Evolutionary conservation across 176 grass and related monocot species (phyloP).

Genomic region (Lolium perenne): DNA sequence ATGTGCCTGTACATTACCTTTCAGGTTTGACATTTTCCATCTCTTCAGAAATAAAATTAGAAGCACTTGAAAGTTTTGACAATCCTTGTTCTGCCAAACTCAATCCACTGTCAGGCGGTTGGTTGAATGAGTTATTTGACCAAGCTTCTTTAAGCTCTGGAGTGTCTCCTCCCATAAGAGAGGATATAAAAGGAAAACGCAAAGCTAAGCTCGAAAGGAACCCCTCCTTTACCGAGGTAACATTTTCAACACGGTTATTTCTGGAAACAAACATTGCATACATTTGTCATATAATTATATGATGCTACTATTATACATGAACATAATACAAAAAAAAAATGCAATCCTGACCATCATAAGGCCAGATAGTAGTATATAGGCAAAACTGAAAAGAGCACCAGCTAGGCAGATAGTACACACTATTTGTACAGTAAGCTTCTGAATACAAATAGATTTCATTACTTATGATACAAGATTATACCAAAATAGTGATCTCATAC

Average conservation of each 20-base stretch:
- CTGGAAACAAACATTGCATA: slow-evolving; percentile 36
- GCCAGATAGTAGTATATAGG: too few species aligned
- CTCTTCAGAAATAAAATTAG: slow-evolving; percentile 48
- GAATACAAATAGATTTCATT: neutral
- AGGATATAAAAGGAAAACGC: slow-evolving; percentile 74
- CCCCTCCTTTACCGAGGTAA: slow-evolving; percentile 53
- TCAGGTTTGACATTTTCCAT: slow-evolving; percentile 43
- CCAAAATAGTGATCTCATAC: neutral
- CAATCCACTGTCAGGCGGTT: slow-evolving; percentile 16
- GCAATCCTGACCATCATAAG: slow-evolving; percentile 1
- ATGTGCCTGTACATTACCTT: slow-evolving; percentile 47
- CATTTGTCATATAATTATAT: slow-evolving; percentile 28
- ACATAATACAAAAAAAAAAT: neutral
- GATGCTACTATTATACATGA: slow-evolving; percentile 25
- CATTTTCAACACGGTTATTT: slow-evolving; percentile 48
- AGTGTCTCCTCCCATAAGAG: slow-evolving; percentile 63
- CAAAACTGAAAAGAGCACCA: slow-evolving; percentile 10
- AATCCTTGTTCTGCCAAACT: slow-evolving; percentile 38
- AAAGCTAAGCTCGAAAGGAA: slow-evolving; percentile 68
- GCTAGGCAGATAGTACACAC: neutral
- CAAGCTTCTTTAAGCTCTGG: slow-evolving; percentile 35
- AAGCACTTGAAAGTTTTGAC: slow-evolving; percentile 40
- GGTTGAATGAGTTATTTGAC: slow-evolving; percentile 37
- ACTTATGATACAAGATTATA: neutral
- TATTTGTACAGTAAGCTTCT: slow-evolving; percentile 6